Conservation (phyloP, 139 green algal genomes). For the Parachlorella kessleri region DNA sequence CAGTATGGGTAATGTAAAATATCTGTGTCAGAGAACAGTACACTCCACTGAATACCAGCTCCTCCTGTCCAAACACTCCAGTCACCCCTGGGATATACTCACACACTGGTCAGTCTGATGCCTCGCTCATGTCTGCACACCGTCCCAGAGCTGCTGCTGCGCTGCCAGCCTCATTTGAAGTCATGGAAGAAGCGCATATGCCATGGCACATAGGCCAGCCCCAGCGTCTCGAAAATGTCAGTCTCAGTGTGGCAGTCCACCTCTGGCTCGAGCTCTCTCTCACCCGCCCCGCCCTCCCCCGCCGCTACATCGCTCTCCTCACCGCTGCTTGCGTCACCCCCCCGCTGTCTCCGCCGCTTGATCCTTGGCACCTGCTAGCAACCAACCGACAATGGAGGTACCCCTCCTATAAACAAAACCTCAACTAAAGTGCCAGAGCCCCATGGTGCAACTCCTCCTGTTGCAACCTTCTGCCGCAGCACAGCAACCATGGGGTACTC, state of each 20-base stretch:
- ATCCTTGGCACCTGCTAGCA: neutral
- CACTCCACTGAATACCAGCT: too few species aligned
- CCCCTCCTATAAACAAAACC: neutral
- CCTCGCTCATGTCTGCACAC: too few species aligned
- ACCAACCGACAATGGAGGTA: neutral
- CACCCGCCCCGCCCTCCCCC: too few species aligned
- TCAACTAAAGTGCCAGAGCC: neutral
- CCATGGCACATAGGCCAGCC: slow-evolving; percentile 6
- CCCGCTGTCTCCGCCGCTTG: slow-evolving; percentile 8
- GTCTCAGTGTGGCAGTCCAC: slow-evolving; percentile 15
- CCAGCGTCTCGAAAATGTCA: slow-evolving; percentile 8
- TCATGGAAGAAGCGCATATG: slow-evolving; percentile 24
- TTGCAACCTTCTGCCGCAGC: neutral
- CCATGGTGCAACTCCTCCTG: neutral
- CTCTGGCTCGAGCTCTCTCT: neutral
- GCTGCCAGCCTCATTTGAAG: neutral
- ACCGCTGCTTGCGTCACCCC: neutral
- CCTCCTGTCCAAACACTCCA: too few species aligned
- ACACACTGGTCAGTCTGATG: too few species aligned
- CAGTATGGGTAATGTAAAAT: too few species aligned
- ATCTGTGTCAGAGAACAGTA: too few species aligned
- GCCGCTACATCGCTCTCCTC: neutral
- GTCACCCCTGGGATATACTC: too few species aligned
- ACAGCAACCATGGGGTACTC: neutral
- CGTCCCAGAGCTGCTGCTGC: neutral